Evolutionary conservation across 768 basidiomycete genomes (phyloP).

Genomic region (Rhodotorula babjevae): DNA sequence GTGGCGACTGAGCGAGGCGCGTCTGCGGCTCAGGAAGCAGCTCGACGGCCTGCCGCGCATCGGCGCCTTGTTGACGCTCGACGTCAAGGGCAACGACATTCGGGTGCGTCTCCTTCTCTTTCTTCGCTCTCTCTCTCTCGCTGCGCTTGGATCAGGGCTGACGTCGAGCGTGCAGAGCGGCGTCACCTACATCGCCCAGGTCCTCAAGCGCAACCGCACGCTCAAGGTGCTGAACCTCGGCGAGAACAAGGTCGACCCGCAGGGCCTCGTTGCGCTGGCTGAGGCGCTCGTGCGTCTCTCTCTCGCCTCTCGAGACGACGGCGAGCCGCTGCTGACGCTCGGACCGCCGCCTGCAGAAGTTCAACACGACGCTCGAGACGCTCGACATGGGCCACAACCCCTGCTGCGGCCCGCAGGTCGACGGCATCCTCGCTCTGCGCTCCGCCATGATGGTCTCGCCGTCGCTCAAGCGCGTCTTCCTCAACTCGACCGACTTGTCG

Average conservation of each 20-base stretch:
- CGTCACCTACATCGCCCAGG: constrained; percentile 85
- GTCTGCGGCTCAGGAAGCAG: constrained; percentile 72
- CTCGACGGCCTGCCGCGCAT: constrained; percentile 78
- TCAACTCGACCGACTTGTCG: constrained; percentile 73
- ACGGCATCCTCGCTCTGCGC: constrained; percentile 82
- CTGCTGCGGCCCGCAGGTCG: constrained; percentile 78
- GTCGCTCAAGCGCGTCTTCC: constrained; percentile 82
- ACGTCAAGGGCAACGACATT: constrained; percentile 87
- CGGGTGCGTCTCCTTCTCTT: constrained; percentile 56
- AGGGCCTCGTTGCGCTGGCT: constrained; percentile 71
- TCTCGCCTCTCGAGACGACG: not conserved
- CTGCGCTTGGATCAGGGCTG: too few species aligned
- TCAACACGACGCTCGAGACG: constrained; percentile 87
- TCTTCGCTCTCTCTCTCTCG: too few species aligned
- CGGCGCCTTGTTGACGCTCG: constrained; percentile 79
- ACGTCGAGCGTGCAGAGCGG: constrained; percentile 53
- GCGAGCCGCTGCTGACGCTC: not conserved
- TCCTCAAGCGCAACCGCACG: constrained; percentile 90
- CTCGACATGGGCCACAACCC: constrained; percentile 90
- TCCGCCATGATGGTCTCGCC: constrained; percentile 89
- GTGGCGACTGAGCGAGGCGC: constrained; percentile 44
- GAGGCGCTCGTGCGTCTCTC: constrained; percentile 66
- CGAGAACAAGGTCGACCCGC: constrained; percentile 86
- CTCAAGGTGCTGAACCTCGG: constrained; percentile 88
- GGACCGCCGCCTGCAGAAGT: constrained; percentile 61